Evolutionary conservation across 2,329 filamentous ascomycete species (phyloP), one percentile per base, ranked within the genome.

Genomic region (Trichothecium sympodiale): DNA sequence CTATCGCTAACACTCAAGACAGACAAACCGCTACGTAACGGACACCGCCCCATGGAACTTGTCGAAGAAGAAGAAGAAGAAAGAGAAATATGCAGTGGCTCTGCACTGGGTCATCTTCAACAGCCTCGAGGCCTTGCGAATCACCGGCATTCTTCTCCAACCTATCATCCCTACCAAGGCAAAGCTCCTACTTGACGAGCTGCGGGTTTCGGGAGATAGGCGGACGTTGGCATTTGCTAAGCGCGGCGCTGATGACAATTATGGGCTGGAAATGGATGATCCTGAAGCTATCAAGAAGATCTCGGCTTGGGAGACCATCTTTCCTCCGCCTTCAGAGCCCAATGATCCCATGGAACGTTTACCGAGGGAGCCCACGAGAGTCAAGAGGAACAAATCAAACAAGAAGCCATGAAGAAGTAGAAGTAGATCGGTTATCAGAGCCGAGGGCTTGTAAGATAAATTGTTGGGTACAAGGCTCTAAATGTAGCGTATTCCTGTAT

Each of bases 161-260:
- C 87, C 91, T 2, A 84, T 88, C 51, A 94, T 98, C 71, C 91
- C 91, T 0, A 67, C 63, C 29, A 94, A 93, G 56, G 73, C 85
- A 32, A 59, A 60, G 9, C 62, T 74, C 44, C 58, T 95, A 23
- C 70, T 98, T 1, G 81, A 94, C 53, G 71, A 80, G 49, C 63
- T 98, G 8, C 80, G 83, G 2, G 87, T 98, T 4, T 60, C 64
- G 3, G 53, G 63, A 8, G 65, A 71, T 8, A 72, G 71, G 35
- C 70, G 89, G 38, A 71, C 64, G 0, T 71, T 86, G 40, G 62
- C 69, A 14, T 71, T 76, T 52, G 80, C 85, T 5, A 53, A 45
- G 17, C 60, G 78, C 18, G 77, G 77, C 2, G 65, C 59, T 8
- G 91, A 96, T 57, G 49, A 64, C 26, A 62, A 67, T 2, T 96